Evolutionary conservation across 495 filamentous ascomycete genomes (phyloP).

Genomic region (Cercophora newfieldiana): DNA sequence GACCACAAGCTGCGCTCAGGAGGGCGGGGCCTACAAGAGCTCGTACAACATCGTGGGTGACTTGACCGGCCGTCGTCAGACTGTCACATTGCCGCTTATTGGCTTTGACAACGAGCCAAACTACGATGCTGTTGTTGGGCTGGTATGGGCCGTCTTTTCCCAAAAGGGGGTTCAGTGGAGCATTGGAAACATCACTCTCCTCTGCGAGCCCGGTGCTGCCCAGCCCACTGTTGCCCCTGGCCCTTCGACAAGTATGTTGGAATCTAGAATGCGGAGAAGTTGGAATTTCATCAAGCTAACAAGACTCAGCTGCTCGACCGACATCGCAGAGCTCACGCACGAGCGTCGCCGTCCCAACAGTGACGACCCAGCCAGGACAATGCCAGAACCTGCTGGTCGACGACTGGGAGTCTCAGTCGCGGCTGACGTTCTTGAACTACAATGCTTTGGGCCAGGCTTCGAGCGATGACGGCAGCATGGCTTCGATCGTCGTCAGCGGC

Average conservation of each 20-base stretch:
- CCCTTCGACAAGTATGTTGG: slow-evolving; percentile 24
- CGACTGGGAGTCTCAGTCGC: slow-evolving; percentile 64
- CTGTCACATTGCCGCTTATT: slow-evolving; percentile 53
- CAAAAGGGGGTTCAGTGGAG: slow-evolving; percentile 46
- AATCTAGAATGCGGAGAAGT: background rate
- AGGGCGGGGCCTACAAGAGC: slow-evolving; percentile 44
- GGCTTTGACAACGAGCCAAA: slow-evolving; percentile 52
- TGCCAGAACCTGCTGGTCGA: slow-evolving; percentile 59
- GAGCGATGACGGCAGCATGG: slow-evolving; percentile 62
- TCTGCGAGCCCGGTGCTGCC: slow-evolving; percentile 39
- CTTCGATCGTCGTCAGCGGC: slow-evolving; percentile 54
- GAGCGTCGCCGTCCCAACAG: slow-evolving; percentile 15
- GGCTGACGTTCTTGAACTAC: slow-evolving; percentile 64
- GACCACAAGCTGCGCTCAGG: slow-evolving; percentile 38
- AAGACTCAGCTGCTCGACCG: background rate
- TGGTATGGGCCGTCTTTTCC: slow-evolving; percentile 55
- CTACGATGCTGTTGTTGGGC: slow-evolving; percentile 49
- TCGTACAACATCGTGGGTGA: slow-evolving; percentile 46
- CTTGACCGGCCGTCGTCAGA: slow-evolving; percentile 54
- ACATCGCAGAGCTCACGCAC: slow-evolving; percentile 3
- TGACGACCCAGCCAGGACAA: slow-evolving; percentile 25
- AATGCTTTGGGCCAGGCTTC: slow-evolving; percentile 59
- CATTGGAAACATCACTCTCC: slow-evolving; percentile 53
- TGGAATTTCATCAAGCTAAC: background rate
- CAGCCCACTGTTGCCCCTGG: slow-evolving; percentile 12